These are phyloP conservation scores for Triticum aestivum DNA, from an alignment of 176 grass and related monocot genomes.

Conservation along the genomic window DNA sequence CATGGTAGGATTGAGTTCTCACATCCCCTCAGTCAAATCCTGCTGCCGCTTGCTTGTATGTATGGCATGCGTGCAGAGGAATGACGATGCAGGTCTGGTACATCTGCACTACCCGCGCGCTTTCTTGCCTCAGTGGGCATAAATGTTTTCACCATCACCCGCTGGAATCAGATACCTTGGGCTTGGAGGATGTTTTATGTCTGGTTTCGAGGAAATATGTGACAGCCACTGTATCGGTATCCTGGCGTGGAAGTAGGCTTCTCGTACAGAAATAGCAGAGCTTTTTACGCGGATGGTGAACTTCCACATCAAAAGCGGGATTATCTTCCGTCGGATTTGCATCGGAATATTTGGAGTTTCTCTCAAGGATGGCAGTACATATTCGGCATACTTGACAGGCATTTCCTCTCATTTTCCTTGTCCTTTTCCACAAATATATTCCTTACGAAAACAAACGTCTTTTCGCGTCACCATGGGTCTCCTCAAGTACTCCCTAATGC, in stretches of 20 bases:
- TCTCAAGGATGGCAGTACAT: not conserved
- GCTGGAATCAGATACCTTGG: constrained; percentile 40
- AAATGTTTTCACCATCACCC: constrained; percentile 27
- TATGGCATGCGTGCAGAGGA: not conserved
- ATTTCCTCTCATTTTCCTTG: not conserved
- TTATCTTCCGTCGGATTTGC: not conserved
- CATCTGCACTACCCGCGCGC: not conserved
- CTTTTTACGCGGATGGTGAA: not conserved
- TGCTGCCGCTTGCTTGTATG: constrained; percentile 19
- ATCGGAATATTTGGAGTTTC: constrained; percentile 19
- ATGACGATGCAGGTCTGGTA: not conserved
- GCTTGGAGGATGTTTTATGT: constrained; percentile 21
- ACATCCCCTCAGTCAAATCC: constrained; percentile 45
- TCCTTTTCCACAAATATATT: not conserved
- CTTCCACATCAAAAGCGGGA: constrained; percentile 24
- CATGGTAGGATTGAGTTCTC: constrained; percentile 9
- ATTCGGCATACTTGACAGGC: not conserved
- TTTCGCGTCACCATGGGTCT: not conserved
- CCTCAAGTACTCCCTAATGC: not conserved
- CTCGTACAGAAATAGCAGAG: not conserved
- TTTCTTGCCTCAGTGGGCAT: constrained; percentile 23
- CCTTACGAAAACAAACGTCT: not conserved
- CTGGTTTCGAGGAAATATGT: not conserved
- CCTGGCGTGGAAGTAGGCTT: constrained; percentile 2
- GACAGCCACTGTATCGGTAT: not conserved